Evolutionary conservation across 176 grass and related monocot species (phyloP), one percentile per base, ranked within the genome.

Genomic region (Eragrostis curvula): DNA sequence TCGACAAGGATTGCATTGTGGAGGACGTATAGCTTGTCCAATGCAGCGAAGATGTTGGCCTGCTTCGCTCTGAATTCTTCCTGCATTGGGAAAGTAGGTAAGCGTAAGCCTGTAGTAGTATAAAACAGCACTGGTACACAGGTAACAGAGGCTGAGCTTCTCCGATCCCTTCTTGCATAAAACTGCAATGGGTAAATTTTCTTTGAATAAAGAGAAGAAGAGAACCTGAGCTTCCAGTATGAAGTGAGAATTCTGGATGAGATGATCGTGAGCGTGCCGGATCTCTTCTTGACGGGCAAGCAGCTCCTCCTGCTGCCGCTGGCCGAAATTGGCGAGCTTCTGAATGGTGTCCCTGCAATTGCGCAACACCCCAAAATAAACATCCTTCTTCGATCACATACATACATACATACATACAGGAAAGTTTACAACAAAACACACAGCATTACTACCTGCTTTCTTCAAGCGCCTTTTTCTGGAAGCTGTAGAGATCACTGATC

Each of bases 31-130:
- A 94, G 87, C 52, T 92, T 97, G 83, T 97, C 91, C 49, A 97
- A 42, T 14, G 91, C 87, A 8, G 94, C 75, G 49, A 94, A 97
- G 25, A 97, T 94, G 75, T 20, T 79, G 12, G 89, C 89, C 71
- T 97, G 94, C 69, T 97, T 88, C 58, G 45, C 39, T 72, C 87
- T 88, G 71, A 90, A 97, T 69, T 94, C 87, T 80, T 97, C 94
- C 91, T 97, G 84, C 7, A 24, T 12, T 30, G 64, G 28, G 51
- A 8, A 68, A 20, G 13, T 23, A 0, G 21, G 23, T 42, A 36
- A 8, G 5, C 2, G 12, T 9, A 17, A 60, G 21, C 21, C 52
- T 68, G 21, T n/a, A n/a, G n/a, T n/a, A n/a, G n/a, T n/a, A n/a
- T n/a, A n/a, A n/a, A n/a, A n/a, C n/a, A n/a, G n/a, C n/a, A n/a